Conservation (phyloP, 23 red algal genomes). For the Pyropia yezoensis region DNA sequence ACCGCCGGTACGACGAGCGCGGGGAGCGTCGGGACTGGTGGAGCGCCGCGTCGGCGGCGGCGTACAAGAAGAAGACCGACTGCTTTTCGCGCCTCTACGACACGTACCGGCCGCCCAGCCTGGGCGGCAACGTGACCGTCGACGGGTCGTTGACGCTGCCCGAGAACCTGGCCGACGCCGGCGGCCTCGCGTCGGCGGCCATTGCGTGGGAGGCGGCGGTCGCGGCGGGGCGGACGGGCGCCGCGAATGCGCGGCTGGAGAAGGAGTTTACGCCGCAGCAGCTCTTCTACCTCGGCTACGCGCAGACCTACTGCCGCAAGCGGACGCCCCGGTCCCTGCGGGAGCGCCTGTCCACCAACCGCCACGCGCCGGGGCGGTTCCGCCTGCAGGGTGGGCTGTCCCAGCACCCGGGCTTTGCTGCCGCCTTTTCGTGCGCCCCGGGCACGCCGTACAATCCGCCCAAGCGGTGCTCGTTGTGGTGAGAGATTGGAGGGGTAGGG, state of each 20-base stretch:
- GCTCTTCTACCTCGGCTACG: constrained; percentile 1
- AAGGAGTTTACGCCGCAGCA: not conserved
- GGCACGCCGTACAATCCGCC: no score
- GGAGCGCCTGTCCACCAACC: no score
- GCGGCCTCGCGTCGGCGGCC: not conserved
- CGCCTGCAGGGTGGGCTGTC: no score
- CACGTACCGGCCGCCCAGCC: not conserved
- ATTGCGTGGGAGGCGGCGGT: not conserved
- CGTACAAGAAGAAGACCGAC: not conserved
- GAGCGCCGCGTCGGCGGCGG: not conserved
- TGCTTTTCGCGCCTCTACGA: not conserved
- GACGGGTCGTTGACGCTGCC: not conserved
- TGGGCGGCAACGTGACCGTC: not conserved
- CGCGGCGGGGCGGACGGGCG: not conserved
- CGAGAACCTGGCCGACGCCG: not conserved
- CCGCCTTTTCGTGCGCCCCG: no score
- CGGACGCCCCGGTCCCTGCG: not conserved
- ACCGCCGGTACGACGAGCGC: not conserved
- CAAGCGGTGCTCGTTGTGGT: no score
- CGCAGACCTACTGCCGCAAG: not conserved
- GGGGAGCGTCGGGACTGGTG: not conserved
- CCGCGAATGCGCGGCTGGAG: not conserved
- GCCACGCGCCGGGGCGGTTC: no score
- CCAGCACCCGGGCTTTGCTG: no score
- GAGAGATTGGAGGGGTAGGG: no score